Evolutionary conservation across 2,329 filamentous ascomycete species (phyloP).

Genomic region (Huntiella bhutanensis): DNA sequence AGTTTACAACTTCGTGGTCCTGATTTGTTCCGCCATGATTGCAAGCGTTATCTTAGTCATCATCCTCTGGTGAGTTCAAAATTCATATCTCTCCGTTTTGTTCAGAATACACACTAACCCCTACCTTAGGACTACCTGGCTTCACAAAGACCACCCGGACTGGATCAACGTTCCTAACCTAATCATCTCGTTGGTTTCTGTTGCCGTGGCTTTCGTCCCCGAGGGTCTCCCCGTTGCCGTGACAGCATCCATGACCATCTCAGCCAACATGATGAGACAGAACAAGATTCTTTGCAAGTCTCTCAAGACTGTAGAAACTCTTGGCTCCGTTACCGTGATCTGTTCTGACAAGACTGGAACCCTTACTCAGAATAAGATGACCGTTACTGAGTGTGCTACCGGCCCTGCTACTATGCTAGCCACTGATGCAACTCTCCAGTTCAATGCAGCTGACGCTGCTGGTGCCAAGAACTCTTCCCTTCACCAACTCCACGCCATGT

Average conservation of each 20-base stretch:
- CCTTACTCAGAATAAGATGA: conserved; percentile 98
- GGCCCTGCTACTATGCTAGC: conserved; percentile 75
- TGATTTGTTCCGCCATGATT: conserved; percentile 56
- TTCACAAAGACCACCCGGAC: conserved; percentile 95
- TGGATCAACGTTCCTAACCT: conserved; percentile 94
- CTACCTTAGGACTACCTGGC: conserved; percentile 45
- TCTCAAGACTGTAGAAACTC: conserved; percentile 86
- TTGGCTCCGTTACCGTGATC: conserved; percentile 97
- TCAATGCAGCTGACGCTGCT: not conserved
- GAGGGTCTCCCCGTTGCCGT: conserved; percentile 96
- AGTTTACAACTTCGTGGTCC: conserved; percentile 83
- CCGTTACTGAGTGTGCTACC: conserved; percentile 80
- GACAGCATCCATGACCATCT: conserved; percentile 86
- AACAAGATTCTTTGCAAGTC: conserved; percentile 96
- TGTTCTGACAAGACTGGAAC: conserved; percentile 99
- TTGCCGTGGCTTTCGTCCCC: conserved; percentile 92
- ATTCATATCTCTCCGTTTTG: conserved; percentile 31
- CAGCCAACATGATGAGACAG: conserved; percentile 94
- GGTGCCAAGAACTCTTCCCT: conserved; percentile 50
- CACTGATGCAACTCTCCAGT: conserved; percentile 41
- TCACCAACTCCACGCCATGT: conserved; percentile 53
- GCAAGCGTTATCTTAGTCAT: conserved; percentile 97
- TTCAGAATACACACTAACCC: conserved; percentile 23
- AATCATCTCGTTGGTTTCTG: conserved; percentile 48
- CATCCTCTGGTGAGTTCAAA: conserved; percentile 92